Evolutionary conservation across 257 asterid genomes (phyloP), one percentile per base, ranked within the genome.

Genomic region (Salvia splendens): DNA sequence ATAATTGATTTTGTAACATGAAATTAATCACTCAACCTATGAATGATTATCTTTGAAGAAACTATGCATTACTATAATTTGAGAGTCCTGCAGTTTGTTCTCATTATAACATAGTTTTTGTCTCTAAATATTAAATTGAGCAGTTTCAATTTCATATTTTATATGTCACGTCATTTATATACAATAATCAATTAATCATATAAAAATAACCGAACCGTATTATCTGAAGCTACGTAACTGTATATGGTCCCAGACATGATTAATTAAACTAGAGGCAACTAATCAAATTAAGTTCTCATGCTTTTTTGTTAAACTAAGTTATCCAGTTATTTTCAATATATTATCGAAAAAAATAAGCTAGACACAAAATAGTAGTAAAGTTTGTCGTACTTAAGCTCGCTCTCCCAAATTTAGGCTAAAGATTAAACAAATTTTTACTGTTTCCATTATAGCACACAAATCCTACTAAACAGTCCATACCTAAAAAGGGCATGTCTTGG

Each of bases 361-460:
- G 73, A 43, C 81, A 74, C 75, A 64, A 65, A 49, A 40, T 52
- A 60, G 80, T 63, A 62, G 78, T 80, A 82, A 80, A 80, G 77
- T 76, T 80, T 80, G 91, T 77, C 86, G 70, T 36, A 55, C 65
- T 67, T 72, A 69, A 67, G 83, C 83, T 59, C 81, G 69, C 66
- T 65, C 74, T 68, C 81, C 85, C 60, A 78, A 56, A 71, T 55
- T 64, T 64, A 68, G 65, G 36, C 20, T 65, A 46, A 78, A 59
- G 40, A n/a, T 24, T 65, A 64, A 74, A 61, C 6, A 55, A 61
- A 62, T 51, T 10, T 42, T 8, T 28, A 40, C n/a, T 65, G 82
- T 36, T 70, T 75, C 69, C 75, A 67, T 56, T 69, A 55, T 71
- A 56, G 82, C 55, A 69, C 56, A 62, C 82, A 80, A 28, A 70